A percentile compares a stretch with the other conserved stretches of the same genome.
Evolutionary conservation across 75 land plant species (phyloP).

Genomic region (Cunninghamia lanceolata): DNA sequence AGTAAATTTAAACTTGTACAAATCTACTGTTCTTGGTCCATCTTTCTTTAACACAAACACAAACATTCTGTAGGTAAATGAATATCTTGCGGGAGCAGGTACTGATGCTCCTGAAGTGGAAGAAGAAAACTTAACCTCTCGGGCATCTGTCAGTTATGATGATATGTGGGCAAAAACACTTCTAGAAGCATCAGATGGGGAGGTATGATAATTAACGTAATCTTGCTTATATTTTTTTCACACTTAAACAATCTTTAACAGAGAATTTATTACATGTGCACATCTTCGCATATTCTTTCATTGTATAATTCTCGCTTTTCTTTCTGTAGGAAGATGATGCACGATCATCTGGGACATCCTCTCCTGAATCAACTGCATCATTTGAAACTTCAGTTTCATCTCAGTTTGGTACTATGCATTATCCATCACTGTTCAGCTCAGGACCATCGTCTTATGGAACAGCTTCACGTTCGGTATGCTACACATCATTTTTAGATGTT

Average conservation of each 20-base stretch:
- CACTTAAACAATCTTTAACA: background rate
- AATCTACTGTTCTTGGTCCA: background rate
- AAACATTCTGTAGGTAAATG: constrained; percentile 70
- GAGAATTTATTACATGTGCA: constrained; percentile 1
- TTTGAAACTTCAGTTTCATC: constrained; percentile 81
- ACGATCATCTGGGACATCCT: constrained; percentile 86
- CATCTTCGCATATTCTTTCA: background rate
- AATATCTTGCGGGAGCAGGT: constrained; percentile 95
- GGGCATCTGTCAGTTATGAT: constrained; percentile 89
- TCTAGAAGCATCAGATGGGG: constrained; percentile 76
- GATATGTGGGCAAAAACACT: constrained; percentile 99
- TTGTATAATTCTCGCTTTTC: background rate
- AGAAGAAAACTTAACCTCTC: constrained; percentile 70
- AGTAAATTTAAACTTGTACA: background rate
- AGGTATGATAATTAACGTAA: constrained; percentile 34
- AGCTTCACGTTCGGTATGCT: constrained; percentile 45
- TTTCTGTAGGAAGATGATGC: constrained; percentile 75
- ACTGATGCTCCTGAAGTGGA: constrained; percentile 99
- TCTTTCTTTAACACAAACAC: background rate
- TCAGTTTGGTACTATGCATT: constrained; percentile 84
- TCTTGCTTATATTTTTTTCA: background rate
- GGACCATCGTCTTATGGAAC: constrained; percentile 45
- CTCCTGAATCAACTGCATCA: constrained; percentile 93
- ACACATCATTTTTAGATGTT: background rate
- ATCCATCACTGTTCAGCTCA: constrained; percentile 88